phyloP scores from a whole-genome alignment of 768 basidiomycete species.

The Mycena capillaripes region DNA sequence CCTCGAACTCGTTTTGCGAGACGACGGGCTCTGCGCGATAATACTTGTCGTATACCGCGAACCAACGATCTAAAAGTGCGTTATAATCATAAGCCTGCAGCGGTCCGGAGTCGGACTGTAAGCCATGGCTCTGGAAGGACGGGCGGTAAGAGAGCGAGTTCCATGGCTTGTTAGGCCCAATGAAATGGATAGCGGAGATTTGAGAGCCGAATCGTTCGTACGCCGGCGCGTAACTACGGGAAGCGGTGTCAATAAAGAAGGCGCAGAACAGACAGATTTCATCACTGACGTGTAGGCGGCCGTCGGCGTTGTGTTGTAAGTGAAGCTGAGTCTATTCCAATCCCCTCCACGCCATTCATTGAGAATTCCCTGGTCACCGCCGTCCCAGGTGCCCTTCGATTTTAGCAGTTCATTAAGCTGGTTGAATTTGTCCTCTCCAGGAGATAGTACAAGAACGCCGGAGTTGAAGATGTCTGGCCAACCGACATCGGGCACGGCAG shows the following conservation, averaged over 20 bases:
- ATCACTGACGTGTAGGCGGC: constrained; percentile 92
- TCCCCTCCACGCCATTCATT: constrained; percentile 92
- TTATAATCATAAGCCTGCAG: constrained; percentile 78
- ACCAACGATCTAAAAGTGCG: constrained; percentile 93
- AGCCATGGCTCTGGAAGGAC: constrained; percentile 57
- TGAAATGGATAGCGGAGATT: constrained; percentile 93
- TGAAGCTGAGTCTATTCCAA: constrained; percentile 97
- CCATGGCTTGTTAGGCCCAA: constrained; percentile 98
- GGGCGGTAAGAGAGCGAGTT: constrained; percentile 77
- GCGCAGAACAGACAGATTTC: constrained; percentile 34
- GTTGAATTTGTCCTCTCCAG: constrained; percentile 86
- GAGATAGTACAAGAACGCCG: constrained; percentile 90
- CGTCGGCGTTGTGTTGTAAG: constrained; percentile 98
- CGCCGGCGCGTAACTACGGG: constrained; percentile 91
- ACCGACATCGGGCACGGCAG: constrained; percentile 96
- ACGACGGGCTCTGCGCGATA: constrained; percentile 73
- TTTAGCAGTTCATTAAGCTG: constrained; percentile 79
- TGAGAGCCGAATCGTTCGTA: constrained; percentile 93
- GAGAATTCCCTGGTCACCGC: constrained; percentile 97
- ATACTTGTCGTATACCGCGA: constrained; percentile 88
- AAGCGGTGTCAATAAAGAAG: constrained; percentile 44
- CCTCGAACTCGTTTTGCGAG: constrained; percentile 66
- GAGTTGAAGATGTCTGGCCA: constrained; percentile 99
- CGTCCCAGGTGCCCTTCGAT: constrained; percentile 92
- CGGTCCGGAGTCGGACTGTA: constrained; percentile 35